These are phyloP conservation scores for Globisporangium cylindrosporum DNA, from an alignment of 352 stramenopile genomes.

Conservation along the genomic window DNA sequence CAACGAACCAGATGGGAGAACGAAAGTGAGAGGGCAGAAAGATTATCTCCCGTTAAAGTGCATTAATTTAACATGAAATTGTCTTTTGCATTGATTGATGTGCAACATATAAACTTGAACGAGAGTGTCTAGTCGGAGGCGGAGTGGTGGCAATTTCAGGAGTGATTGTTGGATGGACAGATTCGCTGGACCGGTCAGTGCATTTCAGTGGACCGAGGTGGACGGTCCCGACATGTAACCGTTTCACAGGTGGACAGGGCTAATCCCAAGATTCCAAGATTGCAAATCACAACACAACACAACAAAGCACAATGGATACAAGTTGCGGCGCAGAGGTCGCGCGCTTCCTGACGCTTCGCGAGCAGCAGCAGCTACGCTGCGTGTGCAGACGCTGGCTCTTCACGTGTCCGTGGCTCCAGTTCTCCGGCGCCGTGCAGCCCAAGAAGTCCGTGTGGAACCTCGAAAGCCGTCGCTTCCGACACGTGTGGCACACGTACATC, in stretches of 20 bases:
- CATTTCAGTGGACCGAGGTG: not conserved
- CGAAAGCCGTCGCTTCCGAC: slow-evolving; percentile 46
- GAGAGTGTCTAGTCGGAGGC: not conserved
- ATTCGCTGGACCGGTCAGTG: not conserved
- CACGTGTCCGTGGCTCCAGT: slow-evolving; percentile 50
- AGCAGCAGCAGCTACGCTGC: slow-evolving; percentile 38
- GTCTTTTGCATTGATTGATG: not conserved
- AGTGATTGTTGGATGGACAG: not conserved
- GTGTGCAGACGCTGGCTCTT: slow-evolving; percentile 60
- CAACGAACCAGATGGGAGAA: slow-evolving; percentile 4
- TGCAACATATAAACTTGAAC: not conserved
- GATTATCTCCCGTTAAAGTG: not conserved
- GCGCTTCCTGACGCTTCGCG: slow-evolving; percentile 40
- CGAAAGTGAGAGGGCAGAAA: not conserved
- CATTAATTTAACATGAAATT: not conserved
- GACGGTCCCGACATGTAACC: not conserved
- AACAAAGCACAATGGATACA: slow-evolving; percentile 28
- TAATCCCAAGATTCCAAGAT: not conserved
- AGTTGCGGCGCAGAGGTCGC: slow-evolving; percentile 25
- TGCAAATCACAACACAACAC: not conserved
- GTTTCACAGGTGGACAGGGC: not conserved
- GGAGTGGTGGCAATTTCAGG: not conserved
- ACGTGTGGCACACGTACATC: slow-evolving; percentile 57
- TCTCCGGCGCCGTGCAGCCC: slow-evolving; percentile 23
- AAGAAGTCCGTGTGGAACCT: slow-evolving; percentile 56